A percentile compares a stretch with the other conserved stretches of the same genome.
These are phyloP conservation scores for Cladosporium sp. DNA, from an alignment of 2,329 filamentous ascomycete species.

Conservation along the genomic window DNA sequence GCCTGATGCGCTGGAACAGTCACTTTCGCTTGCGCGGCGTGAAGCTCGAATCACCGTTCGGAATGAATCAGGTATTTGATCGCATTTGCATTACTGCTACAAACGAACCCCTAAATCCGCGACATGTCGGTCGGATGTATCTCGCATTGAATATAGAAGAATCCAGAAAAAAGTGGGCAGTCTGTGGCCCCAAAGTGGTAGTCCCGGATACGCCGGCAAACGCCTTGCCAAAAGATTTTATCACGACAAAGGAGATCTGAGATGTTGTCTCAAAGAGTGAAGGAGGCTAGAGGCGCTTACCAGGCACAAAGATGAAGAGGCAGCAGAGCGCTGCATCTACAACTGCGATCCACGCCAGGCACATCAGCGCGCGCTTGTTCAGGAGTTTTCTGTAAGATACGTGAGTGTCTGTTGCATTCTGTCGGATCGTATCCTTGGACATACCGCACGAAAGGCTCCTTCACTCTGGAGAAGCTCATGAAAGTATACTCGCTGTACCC, in stretches of 20 bases:
- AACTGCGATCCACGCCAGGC: constrained; percentile 66
- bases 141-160: not conserved
- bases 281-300: constrained; percentile 59
- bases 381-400: constrained; percentile 57
- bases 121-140: no score
- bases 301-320: constrained; percentile 91
- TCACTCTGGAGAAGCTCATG: constrained; percentile 80
- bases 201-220: not conserved
- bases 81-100: not conserved
- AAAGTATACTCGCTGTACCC: constrained; percentile 95
- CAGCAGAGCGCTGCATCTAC: constrained; percentile 77
- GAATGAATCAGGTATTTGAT: no score
- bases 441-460: constrained; percentile 74
- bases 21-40: no score
- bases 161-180: not conserved
- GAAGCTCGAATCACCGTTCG: no score
- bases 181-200: not conserved
- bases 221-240: constrained; percentile 4
- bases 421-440: constrained; percentile 2
- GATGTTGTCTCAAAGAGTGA: not conserved
- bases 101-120: not conserved
- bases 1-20: no score
- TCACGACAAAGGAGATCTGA: constrained; percentile 4
- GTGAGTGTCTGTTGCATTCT: not conserved
- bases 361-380: constrained; percentile 74